Evolutionary conservation across 768 basidiomycete species (phyloP).

Genomic region (Mycena vulgaris): DNA sequence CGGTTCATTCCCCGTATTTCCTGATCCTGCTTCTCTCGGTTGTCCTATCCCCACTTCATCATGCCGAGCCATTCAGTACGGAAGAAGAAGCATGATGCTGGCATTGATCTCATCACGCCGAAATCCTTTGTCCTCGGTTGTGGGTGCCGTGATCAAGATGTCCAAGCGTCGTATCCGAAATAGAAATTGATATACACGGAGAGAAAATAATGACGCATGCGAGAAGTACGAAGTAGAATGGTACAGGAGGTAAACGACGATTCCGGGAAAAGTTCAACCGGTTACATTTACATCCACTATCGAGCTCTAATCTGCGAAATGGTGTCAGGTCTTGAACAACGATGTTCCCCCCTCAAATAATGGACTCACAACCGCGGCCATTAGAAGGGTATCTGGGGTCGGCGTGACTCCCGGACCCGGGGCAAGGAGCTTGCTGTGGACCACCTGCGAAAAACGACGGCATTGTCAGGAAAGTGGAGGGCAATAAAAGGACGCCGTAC

Average conservation of each 20-base stretch:
- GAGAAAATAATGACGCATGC: background rate
- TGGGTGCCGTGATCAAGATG: conserved; percentile 11
- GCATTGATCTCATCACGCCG: background rate
- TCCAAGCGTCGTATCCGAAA: conserved; percentile 30
- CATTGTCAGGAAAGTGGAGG: background rate
- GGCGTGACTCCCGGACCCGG: background rate
- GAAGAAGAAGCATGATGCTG: background rate
- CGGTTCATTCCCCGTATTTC: too few relatives aligned
- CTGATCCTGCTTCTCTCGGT: too few relatives aligned
- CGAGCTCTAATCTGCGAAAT: conserved; percentile 17
- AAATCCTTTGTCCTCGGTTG: background rate
- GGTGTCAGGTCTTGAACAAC: background rate
- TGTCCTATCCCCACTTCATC: too few relatives aligned
- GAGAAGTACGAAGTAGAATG: conserved; percentile 18
- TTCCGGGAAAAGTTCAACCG: conserved; percentile 28
- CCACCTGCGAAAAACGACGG: background rate
- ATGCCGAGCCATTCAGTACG: too few relatives aligned
- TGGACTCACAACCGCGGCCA: conserved; percentile 24
- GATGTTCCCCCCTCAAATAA: background rate
- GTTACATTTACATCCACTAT: background rate
- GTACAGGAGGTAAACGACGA: conserved; percentile 6
- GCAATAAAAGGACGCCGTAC: background rate
- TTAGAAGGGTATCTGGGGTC: conserved; percentile 29
- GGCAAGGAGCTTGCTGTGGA: conserved; percentile 11
- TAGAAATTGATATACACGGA: conserved; percentile 28